phyloP scores from a whole-genome alignment of 768 basidiomycete genomes.

The Leccinum longicurvipes region DNA sequence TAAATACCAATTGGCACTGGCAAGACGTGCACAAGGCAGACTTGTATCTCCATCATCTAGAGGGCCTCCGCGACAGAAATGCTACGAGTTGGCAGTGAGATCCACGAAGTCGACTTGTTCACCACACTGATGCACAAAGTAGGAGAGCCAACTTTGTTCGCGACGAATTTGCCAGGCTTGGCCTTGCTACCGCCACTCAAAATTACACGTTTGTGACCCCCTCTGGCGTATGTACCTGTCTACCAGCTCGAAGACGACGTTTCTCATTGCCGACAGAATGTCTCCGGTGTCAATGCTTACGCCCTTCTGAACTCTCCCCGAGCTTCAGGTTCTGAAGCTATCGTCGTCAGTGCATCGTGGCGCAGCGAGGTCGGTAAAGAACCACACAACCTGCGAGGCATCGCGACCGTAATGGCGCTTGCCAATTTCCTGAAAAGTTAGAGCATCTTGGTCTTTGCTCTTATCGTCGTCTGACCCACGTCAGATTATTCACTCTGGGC shows the following conservation, averaged over 20 bases:
- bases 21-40: constrained; percentile 86
- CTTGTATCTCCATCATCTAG: constrained; percentile 67
- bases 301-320: constrained; percentile 80
- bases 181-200: constrained; percentile 69
- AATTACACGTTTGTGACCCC: constrained; percentile 56
- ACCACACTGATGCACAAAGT: background rate
- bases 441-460: constrained; percentile 13
- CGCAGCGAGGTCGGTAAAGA: constrained; percentile 57
- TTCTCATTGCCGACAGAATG: constrained; percentile 36
- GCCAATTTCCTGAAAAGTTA: constrained; percentile 80
- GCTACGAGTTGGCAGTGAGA: constrained; percentile 70
- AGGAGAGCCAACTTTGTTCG: constrained; percentile 67
- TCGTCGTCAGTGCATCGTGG: constrained; percentile 92
- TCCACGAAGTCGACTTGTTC: background rate
- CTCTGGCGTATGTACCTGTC: constrained; percentile 40
- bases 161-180: constrained; percentile 68
- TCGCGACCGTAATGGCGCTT: constrained; percentile 82
- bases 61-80: constrained; percentile 58
- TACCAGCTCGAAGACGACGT: background rate
- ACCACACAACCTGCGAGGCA: constrained; percentile 76
- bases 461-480: constrained; percentile 2
- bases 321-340: constrained; percentile 89
- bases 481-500: constrained; percentile 90
- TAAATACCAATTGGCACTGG: constrained; percentile 92
- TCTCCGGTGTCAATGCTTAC: constrained; percentile 77